Evolutionary conservation across 345 rosid species (phyloP), one percentile per base, ranked within the genome.

Genomic region (Brassica cretica): DNA sequence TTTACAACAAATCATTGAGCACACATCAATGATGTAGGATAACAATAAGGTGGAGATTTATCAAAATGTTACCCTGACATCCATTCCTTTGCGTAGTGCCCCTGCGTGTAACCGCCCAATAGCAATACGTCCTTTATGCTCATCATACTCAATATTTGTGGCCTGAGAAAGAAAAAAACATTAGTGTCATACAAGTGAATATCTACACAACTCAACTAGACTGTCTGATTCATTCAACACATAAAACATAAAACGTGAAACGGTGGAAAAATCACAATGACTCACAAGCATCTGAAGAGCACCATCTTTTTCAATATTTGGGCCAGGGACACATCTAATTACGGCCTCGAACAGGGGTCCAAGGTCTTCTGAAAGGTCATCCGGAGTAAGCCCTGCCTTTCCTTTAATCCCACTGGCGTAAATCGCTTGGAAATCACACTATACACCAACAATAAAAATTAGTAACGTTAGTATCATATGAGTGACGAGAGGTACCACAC

Each of bases 221-320:
- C 16, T n/a, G 64, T 44, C 53, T 39, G 14, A 67, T 61, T 32
- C 44, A 67, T 7, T 39, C 11, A 19, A 19, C 21, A 19, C 21
- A 19, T 19, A 19, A 19, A 19, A 19, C 21, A 19, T 19, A 19
- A 19, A 19, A 19, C 21, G 1, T 19, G 21, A 19, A 19, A 19
- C 21, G 21, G 21, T 19, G 21, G 21, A 19, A 56, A 71, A 69
- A 73, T 82, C 51, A 82, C 39, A 85, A 83, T 32, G 78, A 90
- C 98, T 94, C 68, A 94, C 98, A 86, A 94, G 98, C 98, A 94
- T 86, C 89, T 94, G 98, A 78, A 94, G 93, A 70, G 95, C 88
- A 69, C 98, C 98, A 77, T 94, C 97, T 87, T 89, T 92, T 32
- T 88, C 85, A 74, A 94, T 92, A 64, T 75, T 82, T 56, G 98